Conservation (phyloP, 2,329 filamentous ascomycete genomes). For the Zasmidium citrigriseum region DNA sequence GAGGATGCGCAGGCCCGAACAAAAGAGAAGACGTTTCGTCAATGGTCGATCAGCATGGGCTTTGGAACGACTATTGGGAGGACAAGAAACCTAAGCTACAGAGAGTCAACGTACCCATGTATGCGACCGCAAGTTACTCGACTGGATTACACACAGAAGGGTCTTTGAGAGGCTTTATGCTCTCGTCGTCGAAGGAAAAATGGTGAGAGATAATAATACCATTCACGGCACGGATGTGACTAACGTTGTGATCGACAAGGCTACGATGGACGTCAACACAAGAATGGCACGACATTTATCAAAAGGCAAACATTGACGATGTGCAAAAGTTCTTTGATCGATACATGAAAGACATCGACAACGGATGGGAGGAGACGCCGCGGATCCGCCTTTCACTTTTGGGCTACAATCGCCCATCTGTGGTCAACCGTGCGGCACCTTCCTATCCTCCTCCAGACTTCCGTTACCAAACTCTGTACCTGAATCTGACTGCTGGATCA, state of each 20-base stretch:
- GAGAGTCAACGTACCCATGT: constrained; percentile 27
- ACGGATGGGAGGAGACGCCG: constrained; percentile 53
- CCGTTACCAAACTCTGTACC: constrained; percentile 14
- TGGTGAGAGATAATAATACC: too few relatives aligned
- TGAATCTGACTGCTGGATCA: constrained; percentile 9
- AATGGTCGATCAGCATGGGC: constrained; percentile 8
- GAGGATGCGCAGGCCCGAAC: constrained; percentile 23
- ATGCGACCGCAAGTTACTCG: constrained; percentile 13
- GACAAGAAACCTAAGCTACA: constrained; percentile 26
- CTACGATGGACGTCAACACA: constrained; percentile 37
- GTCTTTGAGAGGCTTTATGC: constrained; percentile 36
- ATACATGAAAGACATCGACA: constrained; percentile 46
- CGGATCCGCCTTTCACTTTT: constrained; percentile 40
- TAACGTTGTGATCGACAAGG: too few relatives aligned
- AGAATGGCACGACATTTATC: constrained; percentile 49
- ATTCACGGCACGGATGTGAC: too few relatives aligned
- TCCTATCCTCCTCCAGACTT: constrained; percentile 21
- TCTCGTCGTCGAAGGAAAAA: too few relatives aligned
- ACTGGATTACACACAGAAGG: constrained; percentile 24
- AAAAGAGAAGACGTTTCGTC: too few relatives aligned
- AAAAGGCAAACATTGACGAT: constrained; percentile 33
- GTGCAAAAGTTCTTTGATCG: constrained; percentile 48
- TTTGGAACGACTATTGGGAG: constrained; percentile 25
- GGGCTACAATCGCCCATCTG: constrained; percentile 26
- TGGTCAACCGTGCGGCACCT: constrained; percentile 35